A percentile compares a stretch with the other conserved stretches of the same genome.
phyloP scores from a whole-genome alignment of 345 rosid genomes.

The Turnera subulata region DNA sequence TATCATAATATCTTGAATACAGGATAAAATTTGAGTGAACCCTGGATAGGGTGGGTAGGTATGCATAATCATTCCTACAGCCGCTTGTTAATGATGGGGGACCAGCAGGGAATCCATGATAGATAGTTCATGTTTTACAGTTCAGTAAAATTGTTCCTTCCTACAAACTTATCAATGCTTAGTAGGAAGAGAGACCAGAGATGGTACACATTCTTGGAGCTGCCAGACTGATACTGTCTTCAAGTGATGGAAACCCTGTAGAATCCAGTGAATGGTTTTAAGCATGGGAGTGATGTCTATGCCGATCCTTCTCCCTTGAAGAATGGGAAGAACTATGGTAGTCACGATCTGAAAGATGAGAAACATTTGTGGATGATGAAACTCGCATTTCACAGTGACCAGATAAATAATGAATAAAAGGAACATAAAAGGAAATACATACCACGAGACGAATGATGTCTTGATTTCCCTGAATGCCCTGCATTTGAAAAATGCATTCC shows the following conservation, averaged over 20 bases:
- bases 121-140: too few relatives aligned
- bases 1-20: too few relatives aligned
- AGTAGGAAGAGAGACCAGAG: too few relatives aligned
- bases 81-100: too few relatives aligned
- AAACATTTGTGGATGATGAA: not conserved
- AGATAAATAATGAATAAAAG: not conserved
- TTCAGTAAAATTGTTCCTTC: too few relatives aligned
- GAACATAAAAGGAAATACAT: slow-evolving; percentile 6
- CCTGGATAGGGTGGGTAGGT: too few relatives aligned
- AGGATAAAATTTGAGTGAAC: too few relatives aligned
- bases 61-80: too few relatives aligned
- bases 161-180: too few relatives aligned
- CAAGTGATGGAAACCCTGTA: not conserved
- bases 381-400: not conserved
- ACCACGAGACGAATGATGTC: slow-evolving; percentile 76
- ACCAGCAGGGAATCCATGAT: too few relatives aligned
- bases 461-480: slow-evolving; percentile 60
- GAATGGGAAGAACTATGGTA: slow-evolving; percentile 51
- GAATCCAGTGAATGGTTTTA: slow-evolving; percentile 3
- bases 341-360: slow-evolving; percentile 43
- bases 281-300: slow-evolving; percentile 40
- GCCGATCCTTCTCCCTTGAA: slow-evolving; percentile 66
- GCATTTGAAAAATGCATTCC: slow-evolving; percentile 3
- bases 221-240: too few relatives aligned
- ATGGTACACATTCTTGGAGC: too few relatives aligned